Conservation (phyloP, 192 early-diverging fungal genomes). For the Dissophora globulifera region DNA sequence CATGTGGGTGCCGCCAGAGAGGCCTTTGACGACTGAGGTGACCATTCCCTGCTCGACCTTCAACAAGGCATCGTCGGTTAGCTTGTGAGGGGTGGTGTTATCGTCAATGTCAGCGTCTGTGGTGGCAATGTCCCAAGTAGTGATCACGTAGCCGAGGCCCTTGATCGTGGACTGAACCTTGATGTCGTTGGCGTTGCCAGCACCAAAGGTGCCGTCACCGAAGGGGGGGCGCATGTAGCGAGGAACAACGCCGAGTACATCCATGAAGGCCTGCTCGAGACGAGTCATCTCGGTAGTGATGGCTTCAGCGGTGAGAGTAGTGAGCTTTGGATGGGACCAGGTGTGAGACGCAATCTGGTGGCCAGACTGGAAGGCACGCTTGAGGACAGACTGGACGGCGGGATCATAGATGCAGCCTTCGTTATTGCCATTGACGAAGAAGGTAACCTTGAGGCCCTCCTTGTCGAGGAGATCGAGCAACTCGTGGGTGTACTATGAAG, state of each 20-base stretch:
- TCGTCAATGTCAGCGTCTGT: constrained; percentile 46
- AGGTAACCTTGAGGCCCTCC: constrained; percentile 70
- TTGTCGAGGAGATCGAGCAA: constrained; percentile 64
- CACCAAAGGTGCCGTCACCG: constrained; percentile 51
- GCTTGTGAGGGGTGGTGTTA: constrained; percentile 29
- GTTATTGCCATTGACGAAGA: constrained; percentile 72
- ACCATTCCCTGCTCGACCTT: constrained; percentile 16
- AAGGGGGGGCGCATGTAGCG: constrained; percentile 70
- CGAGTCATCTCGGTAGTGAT: constrained; percentile 59
- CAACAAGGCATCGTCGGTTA: constrained; percentile 26
- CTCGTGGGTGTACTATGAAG: constrained; percentile 56
- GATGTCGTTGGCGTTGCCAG: constrained; percentile 22
- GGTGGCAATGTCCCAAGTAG: constrained; percentile 47
- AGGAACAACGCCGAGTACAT: constrained; percentile 64
- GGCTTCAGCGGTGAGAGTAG: constrained; percentile 48
- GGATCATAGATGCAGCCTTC: constrained; percentile 53
- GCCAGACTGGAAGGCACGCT: constrained; percentile 60
- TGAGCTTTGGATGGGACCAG: constrained; percentile 65
- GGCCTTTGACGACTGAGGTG: constrained; percentile 20
- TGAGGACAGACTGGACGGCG: constrained; percentile 57
- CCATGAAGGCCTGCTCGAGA: constrained; percentile 59
- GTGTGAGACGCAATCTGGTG: constrained; percentile 73
- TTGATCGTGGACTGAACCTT: constrained; percentile 25
- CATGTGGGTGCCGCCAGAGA: constrained; percentile 40
- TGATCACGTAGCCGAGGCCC: constrained; percentile 38